Conservation (phyloP, 106 monocot species). For the Dactylorhiza incarnata region DNA sequence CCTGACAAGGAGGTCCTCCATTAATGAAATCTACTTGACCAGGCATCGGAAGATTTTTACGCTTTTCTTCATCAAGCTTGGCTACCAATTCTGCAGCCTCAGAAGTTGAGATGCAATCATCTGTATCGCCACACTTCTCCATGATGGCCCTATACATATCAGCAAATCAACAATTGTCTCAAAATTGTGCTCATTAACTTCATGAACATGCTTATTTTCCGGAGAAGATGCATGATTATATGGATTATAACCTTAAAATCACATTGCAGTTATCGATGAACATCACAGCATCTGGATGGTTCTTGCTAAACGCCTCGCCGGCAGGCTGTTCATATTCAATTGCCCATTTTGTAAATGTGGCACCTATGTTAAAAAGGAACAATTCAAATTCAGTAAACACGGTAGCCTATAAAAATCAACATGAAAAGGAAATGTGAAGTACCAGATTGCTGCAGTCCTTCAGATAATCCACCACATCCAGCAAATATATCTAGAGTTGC, state of each 20-base stretch:
- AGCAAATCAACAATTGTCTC: neutral
- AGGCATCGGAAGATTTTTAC: slow-evolving; percentile 77
- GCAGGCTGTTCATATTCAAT: slow-evolving; percentile 97
- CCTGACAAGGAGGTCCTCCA: slow-evolving; percentile 99
- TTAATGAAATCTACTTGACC: slow-evolving; percentile 99
- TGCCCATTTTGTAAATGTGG: slow-evolving; percentile 90
- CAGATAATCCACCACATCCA: slow-evolving; percentile 98
- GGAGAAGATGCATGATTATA: neutral
- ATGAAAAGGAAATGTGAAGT: neutral
- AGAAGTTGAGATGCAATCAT: slow-evolving; percentile 85
- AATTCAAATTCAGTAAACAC: neutral
- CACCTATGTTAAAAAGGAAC: slow-evolving; percentile 35
- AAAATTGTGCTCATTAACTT: neutral
- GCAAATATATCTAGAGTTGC: slow-evolving; percentile 97
- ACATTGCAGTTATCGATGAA: slow-evolving; percentile 98
- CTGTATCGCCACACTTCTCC: slow-evolving; percentile 93
- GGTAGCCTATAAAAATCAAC: neutral
- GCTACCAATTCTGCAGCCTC: slow-evolving; percentile 80
- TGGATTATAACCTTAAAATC: slow-evolving; percentile 53
- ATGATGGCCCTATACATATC: slow-evolving; percentile 82
- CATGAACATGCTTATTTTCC: neutral
- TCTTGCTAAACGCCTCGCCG: slow-evolving; percentile 84
- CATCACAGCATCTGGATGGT: slow-evolving; percentile 68
- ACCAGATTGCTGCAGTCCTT: slow-evolving; percentile 89
- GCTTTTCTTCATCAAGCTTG: slow-evolving; percentile 44